Evolutionary conservation across 257 asterid genomes (phyloP), one percentile per base, ranked within the genome.

Genomic region (Primulina huaijiensis): DNA sequence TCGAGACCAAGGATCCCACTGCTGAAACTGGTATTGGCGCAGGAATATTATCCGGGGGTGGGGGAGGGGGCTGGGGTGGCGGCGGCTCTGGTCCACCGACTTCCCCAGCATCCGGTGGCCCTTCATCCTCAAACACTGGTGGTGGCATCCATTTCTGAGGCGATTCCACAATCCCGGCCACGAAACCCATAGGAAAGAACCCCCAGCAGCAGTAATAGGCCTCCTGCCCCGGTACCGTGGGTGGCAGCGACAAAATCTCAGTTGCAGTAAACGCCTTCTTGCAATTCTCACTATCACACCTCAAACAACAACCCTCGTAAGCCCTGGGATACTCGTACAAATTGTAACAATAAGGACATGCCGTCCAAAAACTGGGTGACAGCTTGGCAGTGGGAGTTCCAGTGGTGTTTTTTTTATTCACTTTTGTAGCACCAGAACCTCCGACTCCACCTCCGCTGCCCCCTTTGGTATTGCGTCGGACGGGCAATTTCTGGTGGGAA

Each of bases 131-230:
- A 30, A 82, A 88, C 83, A 86, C 82, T 1, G 87, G 84, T 16
- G 96, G 94, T n/a, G 96, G 94, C 92, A 83, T 80, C 96, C 96
- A 92, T 81, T 85, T 89, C 9, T 92, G 90, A 75, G 81, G 85
- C n/a, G 74, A 89, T 17, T 79, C 75, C 19, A 46, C 78, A 55
- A 78, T 72, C 27, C 82, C 87, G 0, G 66, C 11, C 74, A 71
- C 71, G 69, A 92, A 88, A 19, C 96, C 90, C 96, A 90, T 87
- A 0, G 97, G 98, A 0, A 90, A 92, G 57, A 90, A 84, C 0
- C 95, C 98, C 95, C 93, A 92, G 68, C 97, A 85, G 74, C 97
- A 92, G 68, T 88, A 88, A 69, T 92, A 92, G 4, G 91, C 95
- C 73, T 90, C 95, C 63, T 75, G 81, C 70, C 97, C 98, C 0